Evolutionary conservation across 371 early-diverging fungal species (phyloP), one percentile per base, ranked within the genome.

Genomic region (Funneliformis caledonium): DNA sequence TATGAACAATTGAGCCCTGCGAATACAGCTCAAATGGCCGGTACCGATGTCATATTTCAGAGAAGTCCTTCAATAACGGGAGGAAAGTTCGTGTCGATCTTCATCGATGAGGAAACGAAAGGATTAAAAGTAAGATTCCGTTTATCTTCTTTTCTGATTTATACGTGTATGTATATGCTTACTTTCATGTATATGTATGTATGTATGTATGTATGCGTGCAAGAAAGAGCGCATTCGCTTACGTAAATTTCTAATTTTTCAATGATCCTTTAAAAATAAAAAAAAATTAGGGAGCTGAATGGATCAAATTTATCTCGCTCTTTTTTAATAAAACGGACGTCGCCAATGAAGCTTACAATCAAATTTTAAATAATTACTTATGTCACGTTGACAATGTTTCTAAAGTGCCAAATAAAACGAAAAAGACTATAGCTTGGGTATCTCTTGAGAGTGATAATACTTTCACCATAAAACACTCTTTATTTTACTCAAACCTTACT

Each of bases 391-490:
- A 70, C 14, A 79, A 79, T 50, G 10, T 77, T 42, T 37, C 43
- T 37, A 72, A 70, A 11, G n/a, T 70, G 10, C 56, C 56, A n/a
- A 33, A 70, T 22, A 42, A 47, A 11, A 50, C 22, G 2, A 78
- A 45, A 65, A 79, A 70, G 37, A 11, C 10, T 47, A 70, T 79
- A 31, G 69, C 80, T 68, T 79, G 80, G 80, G 80, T 79, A 10
- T 37, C 69, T 26, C 60, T 70, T 45, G 43, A 77, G 22, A 26
- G 4, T 48, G 47, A 37, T 60, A 19, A 4, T 6, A 45, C 33
- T 56, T 56, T 56, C 56, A 56, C 56, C n/a, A 56, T 56, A 19
- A n/a, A 56, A 56, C 7, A 16, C 4, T 5, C 19, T 19, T 56
- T 2, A 19, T 56, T 56, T n/a, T 56, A 56, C 16, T 19, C 56